Evolutionary conservation across 306 rosid genomes (phyloP).

Genomic region (Prinsepia uniflora): DNA sequence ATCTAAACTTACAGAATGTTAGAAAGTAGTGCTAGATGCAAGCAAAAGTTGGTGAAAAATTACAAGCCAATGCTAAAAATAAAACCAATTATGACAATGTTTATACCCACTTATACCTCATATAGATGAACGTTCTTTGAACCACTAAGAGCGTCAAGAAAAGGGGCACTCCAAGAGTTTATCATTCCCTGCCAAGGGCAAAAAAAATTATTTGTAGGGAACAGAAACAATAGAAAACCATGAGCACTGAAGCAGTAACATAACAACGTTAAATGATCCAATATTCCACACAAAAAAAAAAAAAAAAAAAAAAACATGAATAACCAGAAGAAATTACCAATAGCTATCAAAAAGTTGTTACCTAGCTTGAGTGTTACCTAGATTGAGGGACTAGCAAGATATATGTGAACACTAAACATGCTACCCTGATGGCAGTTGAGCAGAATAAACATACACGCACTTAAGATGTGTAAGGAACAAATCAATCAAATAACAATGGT

Average conservation of each 20-base stretch:
- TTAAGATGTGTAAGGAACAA: not conserved
- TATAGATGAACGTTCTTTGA: conserved; percentile 52
- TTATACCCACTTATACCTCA: conserved; percentile 40
- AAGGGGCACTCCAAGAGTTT: conserved; percentile 76
- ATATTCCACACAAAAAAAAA: not conserved
- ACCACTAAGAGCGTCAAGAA: conserved; percentile 45
- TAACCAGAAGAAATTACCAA: not conserved
- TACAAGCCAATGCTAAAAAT: not conserved
- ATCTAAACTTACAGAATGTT: not conserved
- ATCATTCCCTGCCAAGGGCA: conserved; percentile 58
- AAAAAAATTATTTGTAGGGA: conserved; percentile 15
- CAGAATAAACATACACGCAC: not conserved
- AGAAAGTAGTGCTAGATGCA: not conserved
- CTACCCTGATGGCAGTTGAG: not conserved
- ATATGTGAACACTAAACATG: not conserved
- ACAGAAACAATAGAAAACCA: conserved; percentile 24
- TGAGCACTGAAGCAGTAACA: not conserved
- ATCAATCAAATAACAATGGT: not conserved
- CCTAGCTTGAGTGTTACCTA: not conserved
- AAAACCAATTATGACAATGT: conserved; percentile 10
- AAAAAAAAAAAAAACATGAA: not conserved
- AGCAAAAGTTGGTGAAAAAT: not conserved
- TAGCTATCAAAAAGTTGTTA: not conserved
- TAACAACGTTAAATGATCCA: conserved; percentile 1
- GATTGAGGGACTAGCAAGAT: not conserved